Percentiles rank a stretch among this genome's conserved stretches.
These are phyloP conservation scores for Diplodia seriata DNA, from an alignment of 2,329 filamentous ascomycete species.

Conservation along the genomic window DNA sequence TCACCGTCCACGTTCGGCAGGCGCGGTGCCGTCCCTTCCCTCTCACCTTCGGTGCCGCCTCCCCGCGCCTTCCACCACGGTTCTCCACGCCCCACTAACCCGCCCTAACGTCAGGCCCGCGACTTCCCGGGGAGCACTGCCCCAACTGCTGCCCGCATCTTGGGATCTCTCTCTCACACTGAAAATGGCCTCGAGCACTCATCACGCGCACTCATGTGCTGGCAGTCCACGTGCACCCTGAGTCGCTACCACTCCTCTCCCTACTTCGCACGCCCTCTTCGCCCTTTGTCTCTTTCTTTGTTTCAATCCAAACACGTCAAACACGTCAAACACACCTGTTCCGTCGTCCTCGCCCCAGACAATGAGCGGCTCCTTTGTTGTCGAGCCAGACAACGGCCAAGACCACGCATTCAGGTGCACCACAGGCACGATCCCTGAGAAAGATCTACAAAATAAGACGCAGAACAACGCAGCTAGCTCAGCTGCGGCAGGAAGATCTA, in stretches of 20 bases:
- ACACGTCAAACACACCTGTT: neutral
- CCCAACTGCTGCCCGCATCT: neutral
- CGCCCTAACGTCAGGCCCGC: too few species aligned
- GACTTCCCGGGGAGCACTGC: neutral
- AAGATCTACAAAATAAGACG: neutral
- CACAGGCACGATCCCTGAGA: neutral
- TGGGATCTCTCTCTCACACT: neutral
- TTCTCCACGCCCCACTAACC: neutral
- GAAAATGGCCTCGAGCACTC: neutral
- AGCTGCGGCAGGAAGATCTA: neutral
- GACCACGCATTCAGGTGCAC: constrained; percentile 8
- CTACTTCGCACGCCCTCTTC: neutral
- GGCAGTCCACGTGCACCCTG: constrained; percentile 14
- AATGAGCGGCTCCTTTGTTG: constrained; percentile 7
- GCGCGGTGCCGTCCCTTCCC: too few species aligned
- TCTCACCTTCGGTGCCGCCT: neutral
- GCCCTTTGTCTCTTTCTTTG: neutral
- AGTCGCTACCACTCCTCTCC: neutral
- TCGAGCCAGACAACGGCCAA: neutral
- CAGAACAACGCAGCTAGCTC: neutral
- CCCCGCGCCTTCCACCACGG: constrained; percentile 1
- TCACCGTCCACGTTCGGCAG: constrained; percentile 10
- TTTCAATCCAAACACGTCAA: neutral
- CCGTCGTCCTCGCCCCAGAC: neutral
- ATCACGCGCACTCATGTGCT: neutral